Evolutionary conservation across 2,329 filamentous ascomycete species (phyloP), one percentile per base, ranked within the genome.

Genomic region (Coniella vitis): DNA sequence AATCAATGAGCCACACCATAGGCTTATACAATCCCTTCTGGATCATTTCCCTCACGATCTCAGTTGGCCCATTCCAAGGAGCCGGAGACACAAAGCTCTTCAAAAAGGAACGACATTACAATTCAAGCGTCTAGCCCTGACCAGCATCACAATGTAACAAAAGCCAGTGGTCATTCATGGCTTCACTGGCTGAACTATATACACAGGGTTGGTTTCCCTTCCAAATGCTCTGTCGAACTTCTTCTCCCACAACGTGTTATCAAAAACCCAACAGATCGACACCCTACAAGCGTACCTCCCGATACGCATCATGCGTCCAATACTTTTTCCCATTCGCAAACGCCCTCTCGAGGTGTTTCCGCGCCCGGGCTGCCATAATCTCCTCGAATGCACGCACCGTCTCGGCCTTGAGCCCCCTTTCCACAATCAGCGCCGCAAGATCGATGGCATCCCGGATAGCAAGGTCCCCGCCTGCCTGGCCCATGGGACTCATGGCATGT

Each of bases 401-500:
- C 21, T 31, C 14, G 1, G n/a, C 38, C 20, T 25, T 9, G 3
- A 3, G 14, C 3, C 10, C 22, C n/a, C n/a, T 7, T 16, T 12
- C 22, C 22, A 13, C 21, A 16, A 25, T 19, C 9, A 25, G 21
- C 22, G n/a, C 7, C 9, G 38, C 38, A 13, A 41, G 38, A 17
- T 41, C 38, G 19, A 31, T 25, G 14, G 38, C 38, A 22, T 41
- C 38, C 14, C 38, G 38, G 7, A 41, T 31, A 9, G 38, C 38
- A 21, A 41, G 22, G 16, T 41, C 38, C n/a, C 22, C 22, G 14
- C 38, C 38, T 4, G 38, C 38, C 22, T 41, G 38, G 3, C 38
- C 38, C 38, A 41, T 41, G 14, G 38, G 38, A 10, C 38, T 41
- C 49, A 54, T 52, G 7, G 49, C 40, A 3, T 56, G 52, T 12